phyloP scores from a whole-genome alignment of 345 rosid genomes.

The Rubroshorea leprosula region DNA sequence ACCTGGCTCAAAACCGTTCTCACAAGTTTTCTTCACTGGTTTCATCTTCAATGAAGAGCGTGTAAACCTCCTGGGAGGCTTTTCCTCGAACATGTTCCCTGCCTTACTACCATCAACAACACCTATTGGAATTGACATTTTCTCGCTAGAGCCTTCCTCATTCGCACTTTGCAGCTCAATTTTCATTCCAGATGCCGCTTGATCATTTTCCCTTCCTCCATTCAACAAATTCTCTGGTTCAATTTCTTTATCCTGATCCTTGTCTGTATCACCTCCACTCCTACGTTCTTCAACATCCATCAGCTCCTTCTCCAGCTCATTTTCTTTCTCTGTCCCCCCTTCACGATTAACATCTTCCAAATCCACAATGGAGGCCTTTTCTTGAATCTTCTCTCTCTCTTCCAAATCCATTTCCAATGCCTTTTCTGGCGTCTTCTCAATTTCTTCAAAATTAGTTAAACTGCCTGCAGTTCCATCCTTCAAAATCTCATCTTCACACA shows the following conservation, averaged over 20 bases:
- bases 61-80: constrained; percentile 44
- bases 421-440: neutral
- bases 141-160: constrained; percentile 14
- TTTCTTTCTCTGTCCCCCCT: neutral
- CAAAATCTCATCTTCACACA: constrained; percentile 19
- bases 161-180: neutral
- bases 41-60: constrained; percentile 43
- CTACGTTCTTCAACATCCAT: neutral
- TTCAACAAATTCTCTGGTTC: neutral
- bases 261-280: neutral
- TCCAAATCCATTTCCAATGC: constrained; percentile 11
- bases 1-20: neutral
- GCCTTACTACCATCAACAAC: constrained; percentile 17
- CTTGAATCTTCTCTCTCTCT: constrained; percentile 3
- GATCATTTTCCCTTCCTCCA: neutral
- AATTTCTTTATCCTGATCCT: neutral
- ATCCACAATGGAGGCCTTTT: neutral
- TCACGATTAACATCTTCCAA: neutral
- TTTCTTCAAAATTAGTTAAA: neutral
- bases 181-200: constrained; percentile 9
- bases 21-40: constrained; percentile 7
- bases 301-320: constrained; percentile 2
- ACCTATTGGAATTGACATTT: constrained; percentile 12
- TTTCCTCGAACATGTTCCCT: constrained; percentile 16
- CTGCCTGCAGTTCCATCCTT: constrained; percentile 9